Evolutionary conservation across 805 yeast genomes (phyloP).

Genomic region (Candida xyloterini): DNA sequence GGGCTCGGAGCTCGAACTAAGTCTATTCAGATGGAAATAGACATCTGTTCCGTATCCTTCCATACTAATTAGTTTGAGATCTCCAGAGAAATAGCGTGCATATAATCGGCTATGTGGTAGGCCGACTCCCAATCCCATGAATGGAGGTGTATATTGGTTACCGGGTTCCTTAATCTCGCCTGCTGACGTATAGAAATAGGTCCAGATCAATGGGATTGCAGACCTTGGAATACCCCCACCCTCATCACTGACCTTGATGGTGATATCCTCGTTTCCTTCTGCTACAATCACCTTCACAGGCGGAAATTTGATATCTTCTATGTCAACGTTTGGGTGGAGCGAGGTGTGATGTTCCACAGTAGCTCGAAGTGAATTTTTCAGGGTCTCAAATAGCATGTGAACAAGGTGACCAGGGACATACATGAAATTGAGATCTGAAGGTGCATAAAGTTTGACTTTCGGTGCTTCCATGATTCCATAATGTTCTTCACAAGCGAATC

Average conservation of each 20-base stretch:
- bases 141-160: slow-evolving; percentile 64
- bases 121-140: slow-evolving; percentile 95
- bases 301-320: slow-evolving; percentile 71
- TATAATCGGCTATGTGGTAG: slow-evolving; percentile 81
- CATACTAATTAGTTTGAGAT: slow-evolving; percentile 81
- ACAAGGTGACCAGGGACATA: slow-evolving; percentile 91
- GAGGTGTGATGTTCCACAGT: slow-evolving; percentile 79
- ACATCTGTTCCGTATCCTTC: slow-evolving; percentile 96
- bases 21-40: slow-evolving; percentile 77
- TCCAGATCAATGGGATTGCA: slow-evolving; percentile 84
- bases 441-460: slow-evolving; percentile 72
- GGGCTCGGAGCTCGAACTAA: slow-evolving; percentile 73
- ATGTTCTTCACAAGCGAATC: slow-evolving; percentile 88
- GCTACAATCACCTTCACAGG: slow-evolving; percentile 84
- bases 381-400: slow-evolving; percentile 86
- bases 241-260: slow-evolving; percentile 86
- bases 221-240: slow-evolving; percentile 92
- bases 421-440: slow-evolving; percentile 75
- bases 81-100: slow-evolving; percentile 90
- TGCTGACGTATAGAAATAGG: slow-evolving; percentile 87
- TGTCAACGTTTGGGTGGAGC: slow-evolving; percentile 43
- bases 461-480: slow-evolving; percentile 88
- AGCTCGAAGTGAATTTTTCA: slow-evolving; percentile 84
- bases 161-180: slow-evolving; percentile 51
- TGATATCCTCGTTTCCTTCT: slow-evolving; percentile 86